Conservation (phyloP, 2,329 filamentous ascomycete species). For the Aspergillus unguis region DNA sequence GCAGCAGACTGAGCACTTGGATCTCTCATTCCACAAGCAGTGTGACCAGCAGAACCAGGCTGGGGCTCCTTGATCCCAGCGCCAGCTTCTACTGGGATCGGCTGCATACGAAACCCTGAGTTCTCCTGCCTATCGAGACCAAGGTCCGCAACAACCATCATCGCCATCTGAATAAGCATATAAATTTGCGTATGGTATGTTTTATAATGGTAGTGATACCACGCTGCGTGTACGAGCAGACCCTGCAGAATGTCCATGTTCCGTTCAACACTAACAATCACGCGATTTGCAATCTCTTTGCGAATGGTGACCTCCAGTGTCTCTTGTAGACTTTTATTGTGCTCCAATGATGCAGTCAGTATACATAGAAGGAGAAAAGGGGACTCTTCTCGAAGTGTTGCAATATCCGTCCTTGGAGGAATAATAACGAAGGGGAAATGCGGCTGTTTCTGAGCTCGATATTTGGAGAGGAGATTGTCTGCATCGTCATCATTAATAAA, state of each 20-base stretch:
- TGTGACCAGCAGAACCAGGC: neutral
- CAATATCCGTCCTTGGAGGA: neutral
- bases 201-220: conserved; percentile 14
- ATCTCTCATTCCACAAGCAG: neutral
- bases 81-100: neutral
- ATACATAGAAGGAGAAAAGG: conserved; percentile 11
- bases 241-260: conserved; percentile 13
- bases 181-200: conserved; percentile 12
- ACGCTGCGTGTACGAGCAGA: conserved; percentile 13
- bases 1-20: neutral
- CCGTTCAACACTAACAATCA: conserved; percentile 8
- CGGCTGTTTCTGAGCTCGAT: conserved; percentile 10
- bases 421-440: conserved; percentile 14
- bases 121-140: neutral
- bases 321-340: conserved; percentile 2
- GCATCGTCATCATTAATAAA: neutral
- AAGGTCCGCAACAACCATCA: conserved; percentile 5
- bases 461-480: conserved; percentile 5
- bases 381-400: neutral
- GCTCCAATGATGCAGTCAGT: conserved; percentile 1
- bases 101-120: too few species aligned
- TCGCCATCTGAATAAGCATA: conserved; percentile 7
- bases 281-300: neutral
- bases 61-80: too few species aligned
- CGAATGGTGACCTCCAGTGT: conserved; percentile 2